Conservation (phyloP, 2,329 filamentous ascomycete species). For the Xylariaceae sp. region DNA sequence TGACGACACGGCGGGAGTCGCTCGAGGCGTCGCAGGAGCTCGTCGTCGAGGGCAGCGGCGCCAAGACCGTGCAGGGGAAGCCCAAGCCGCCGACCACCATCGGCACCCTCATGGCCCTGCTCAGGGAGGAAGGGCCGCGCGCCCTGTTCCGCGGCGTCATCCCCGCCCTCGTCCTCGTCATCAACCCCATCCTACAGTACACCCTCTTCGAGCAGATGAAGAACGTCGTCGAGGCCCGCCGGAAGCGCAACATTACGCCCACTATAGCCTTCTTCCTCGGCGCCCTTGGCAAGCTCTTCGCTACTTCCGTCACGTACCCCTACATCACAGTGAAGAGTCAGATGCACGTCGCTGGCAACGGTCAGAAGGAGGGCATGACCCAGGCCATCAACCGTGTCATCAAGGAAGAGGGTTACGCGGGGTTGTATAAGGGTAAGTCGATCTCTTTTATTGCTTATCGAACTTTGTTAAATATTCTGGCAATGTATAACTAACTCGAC, state of each 20-base stretch:
- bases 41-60: conserved; percentile 49
- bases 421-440: conserved; percentile 87
- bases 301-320: conserved; percentile 92
- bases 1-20: conserved; percentile 82
- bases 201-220: conserved; percentile 99
- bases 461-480: too few relatives aligned
- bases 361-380: conserved; percentile 79
- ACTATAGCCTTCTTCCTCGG: conserved; percentile 89
- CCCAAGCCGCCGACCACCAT: conserved; percentile 73
- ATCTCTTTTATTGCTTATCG: not conserved
- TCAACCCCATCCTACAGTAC: conserved; percentile 98
- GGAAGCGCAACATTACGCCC: conserved; percentile 74
- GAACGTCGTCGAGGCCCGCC: conserved; percentile 76
- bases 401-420: conserved; percentile 86
- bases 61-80: conserved; percentile 36
- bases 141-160: conserved; percentile 92
- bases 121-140: conserved; percentile 82
- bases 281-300: conserved; percentile 91
- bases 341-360: conserved; percentile 88
- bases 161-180: conserved; percentile 90
- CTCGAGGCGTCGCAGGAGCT: conserved; percentile 44
- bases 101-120: conserved; percentile 78
- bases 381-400: conserved; percentile 81
- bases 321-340: conserved; percentile 99
- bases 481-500: conserved; percentile 6